Conservation (phyloP, 108 stramenopile species). For the Parietichytrium sp. region DNA sequence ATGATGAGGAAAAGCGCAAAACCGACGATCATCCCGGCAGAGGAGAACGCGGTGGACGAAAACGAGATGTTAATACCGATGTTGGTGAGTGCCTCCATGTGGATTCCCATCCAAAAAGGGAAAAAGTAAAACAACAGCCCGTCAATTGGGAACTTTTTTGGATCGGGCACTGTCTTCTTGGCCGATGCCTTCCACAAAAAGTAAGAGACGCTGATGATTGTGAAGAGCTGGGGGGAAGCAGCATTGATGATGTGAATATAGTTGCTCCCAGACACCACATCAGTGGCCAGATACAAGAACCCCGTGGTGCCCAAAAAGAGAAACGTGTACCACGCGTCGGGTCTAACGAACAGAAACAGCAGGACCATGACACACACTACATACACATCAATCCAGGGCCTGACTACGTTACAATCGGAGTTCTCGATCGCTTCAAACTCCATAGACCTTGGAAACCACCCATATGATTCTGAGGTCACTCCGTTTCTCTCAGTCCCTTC, state of each 20-base stretch:
- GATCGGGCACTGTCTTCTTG: neutral
- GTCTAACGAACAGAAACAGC: neutral
- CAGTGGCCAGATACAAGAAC: conserved; percentile 5
- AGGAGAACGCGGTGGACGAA: neutral
- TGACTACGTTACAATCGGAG: neutral
- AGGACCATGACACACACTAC: neutral
- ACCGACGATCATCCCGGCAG: neutral
- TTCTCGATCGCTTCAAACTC: neutral
- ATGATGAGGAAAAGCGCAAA: conserved; percentile 13
- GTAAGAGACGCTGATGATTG: neutral
- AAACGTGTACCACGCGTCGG: neutral
- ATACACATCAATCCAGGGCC: neutral
- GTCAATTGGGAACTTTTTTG: neutral
- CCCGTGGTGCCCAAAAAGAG: neutral
- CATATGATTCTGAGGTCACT: neutral
- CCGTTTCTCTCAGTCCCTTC: neutral
- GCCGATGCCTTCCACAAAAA: neutral
- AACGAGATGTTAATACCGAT: neutral
- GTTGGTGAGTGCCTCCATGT: neutral
- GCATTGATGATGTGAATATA: neutral
- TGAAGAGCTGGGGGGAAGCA: neutral
- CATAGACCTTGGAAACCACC: conserved; percentile 9
- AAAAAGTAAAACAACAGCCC: conserved; percentile 8
- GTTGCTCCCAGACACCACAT: neutral
- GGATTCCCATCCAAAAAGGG: conserved; percentile 19